These are phyloP conservation scores for Mycena olivaceomarginata DNA, from an alignment of 768 basidiomycete species.

Conservation along the genomic window DNA sequence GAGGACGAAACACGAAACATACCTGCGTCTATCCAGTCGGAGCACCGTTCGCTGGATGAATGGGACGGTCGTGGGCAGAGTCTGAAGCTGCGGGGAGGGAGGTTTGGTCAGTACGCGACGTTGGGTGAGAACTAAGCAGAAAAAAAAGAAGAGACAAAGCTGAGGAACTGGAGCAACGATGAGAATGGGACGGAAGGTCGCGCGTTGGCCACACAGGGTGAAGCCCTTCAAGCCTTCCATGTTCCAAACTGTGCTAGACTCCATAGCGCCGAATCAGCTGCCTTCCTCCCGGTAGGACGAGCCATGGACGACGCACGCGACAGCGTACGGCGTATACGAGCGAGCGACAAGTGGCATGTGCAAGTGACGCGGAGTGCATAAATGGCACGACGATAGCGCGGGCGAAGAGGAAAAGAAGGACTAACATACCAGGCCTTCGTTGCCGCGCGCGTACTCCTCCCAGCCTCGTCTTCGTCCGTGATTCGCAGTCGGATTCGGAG, in stretches of 20 bases:
- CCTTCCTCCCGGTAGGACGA: not conserved
- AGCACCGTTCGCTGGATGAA: not conserved
- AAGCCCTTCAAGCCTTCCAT: not conserved
- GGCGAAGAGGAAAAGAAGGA: not conserved
- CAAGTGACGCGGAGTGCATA: too few relatives aligned
- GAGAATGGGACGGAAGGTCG: not conserved
- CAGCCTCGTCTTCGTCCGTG: not conserved
- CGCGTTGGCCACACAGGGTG: not conserved
- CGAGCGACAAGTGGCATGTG: too few relatives aligned
- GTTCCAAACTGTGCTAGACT: not conserved
- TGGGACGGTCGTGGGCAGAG: not conserved
- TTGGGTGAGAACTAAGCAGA: too few relatives aligned
- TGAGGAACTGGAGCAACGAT: not conserved
- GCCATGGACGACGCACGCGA: too few relatives aligned
- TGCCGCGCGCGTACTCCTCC: conserved; percentile 3
- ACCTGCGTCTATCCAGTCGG: not conserved
- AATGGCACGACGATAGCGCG: not conserved
- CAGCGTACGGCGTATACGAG: too few relatives aligned
- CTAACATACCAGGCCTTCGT: not conserved
- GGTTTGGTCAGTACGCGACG: too few relatives aligned
- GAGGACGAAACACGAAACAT: not conserved
- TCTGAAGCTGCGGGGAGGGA: not conserved
- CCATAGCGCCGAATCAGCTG: not conserved
- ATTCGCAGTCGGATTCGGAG: not conserved
- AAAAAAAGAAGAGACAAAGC: not conserved